phyloP scores from a whole-genome alignment of 2,329 filamentous ascomycete genomes.

The Ophiosphaerella korrae region DNA sequence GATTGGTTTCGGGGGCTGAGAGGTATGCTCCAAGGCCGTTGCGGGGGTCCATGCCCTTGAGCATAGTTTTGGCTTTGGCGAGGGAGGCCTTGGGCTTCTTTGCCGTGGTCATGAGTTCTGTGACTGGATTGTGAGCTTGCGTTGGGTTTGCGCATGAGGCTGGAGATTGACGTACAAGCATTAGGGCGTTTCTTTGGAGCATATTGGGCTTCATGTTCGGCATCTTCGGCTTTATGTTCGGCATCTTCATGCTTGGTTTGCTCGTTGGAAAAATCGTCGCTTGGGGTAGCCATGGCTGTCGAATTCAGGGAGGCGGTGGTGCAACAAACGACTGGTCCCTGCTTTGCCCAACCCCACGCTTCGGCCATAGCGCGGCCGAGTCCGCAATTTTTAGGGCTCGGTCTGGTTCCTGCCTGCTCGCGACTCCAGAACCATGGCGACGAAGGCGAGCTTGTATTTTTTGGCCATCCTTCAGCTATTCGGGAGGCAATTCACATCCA shows the following conservation, averaged over 20 bases:
- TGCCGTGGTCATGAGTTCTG: constrained; percentile 52
- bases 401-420: not conserved
- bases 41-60: constrained; percentile 48
- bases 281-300: constrained; percentile 10
- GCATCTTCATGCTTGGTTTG: constrained; percentile 23
- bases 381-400: constrained; percentile 20
- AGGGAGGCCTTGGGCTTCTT: constrained; percentile 44
- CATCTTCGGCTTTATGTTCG: constrained; percentile 26
- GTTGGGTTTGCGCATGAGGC: not conserved
- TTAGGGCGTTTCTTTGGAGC: constrained; percentile 38
- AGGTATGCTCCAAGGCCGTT: constrained; percentile 72
- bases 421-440: constrained; percentile 1
- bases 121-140: constrained; percentile 46
- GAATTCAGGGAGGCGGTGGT: not conserved
- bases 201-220: constrained; percentile 20
- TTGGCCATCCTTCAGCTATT: not conserved
- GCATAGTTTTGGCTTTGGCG: constrained; percentile 10
- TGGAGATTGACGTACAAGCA: constrained; percentile 38
- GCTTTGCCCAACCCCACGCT: not conserved
- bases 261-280: not conserved
- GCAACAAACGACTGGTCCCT: not conserved
- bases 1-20: constrained; percentile 64
- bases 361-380: constrained; percentile 14
- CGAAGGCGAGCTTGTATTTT: not conserved
- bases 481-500: not conserved